phyloP scores from a whole-genome alignment of 2,329 filamentous ascomycete species.

The Calonectria pseudoreteaudii region DNA sequence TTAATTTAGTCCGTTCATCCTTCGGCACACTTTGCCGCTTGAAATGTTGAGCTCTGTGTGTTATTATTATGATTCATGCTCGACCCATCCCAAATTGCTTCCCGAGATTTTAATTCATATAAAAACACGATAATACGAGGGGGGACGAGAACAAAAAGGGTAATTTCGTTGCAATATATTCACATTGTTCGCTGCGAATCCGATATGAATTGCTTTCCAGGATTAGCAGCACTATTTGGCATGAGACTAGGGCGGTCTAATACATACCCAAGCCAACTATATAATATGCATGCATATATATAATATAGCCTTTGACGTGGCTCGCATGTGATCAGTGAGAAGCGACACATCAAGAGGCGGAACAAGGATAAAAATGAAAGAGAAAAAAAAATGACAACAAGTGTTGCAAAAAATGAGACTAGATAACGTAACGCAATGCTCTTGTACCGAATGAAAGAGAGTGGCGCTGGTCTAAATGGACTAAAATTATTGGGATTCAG shows the following conservation, averaged over 20 bases:
- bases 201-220: neutral
- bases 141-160: neutral
- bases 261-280: too few species aligned
- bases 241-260: neutral
- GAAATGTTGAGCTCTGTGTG: neutral
- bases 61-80: too few species aligned
- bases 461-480: too few species aligned
- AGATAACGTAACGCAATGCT: neutral
- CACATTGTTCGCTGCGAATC: neutral
- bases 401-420: neutral
- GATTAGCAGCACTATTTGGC: neutral
- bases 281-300: too few species aligned
- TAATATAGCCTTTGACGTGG: neutral
- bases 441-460: too few species aligned
- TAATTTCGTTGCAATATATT: neutral
- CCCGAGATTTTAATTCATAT: too few species aligned
- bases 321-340: neutral
- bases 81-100: neutral
- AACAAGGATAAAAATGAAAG: neutral
- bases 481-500: neutral
- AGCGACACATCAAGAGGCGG: neutral
- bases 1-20: neutral
- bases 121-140: too few species aligned
- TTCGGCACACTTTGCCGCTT: neutral
- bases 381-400: neutral